A percentile compares a stretch with the other conserved stretches of the same genome.
Conservation (phyloP, 1,284 basidiomycete genomes). For the Ceratobasidium papillatum region DNA sequence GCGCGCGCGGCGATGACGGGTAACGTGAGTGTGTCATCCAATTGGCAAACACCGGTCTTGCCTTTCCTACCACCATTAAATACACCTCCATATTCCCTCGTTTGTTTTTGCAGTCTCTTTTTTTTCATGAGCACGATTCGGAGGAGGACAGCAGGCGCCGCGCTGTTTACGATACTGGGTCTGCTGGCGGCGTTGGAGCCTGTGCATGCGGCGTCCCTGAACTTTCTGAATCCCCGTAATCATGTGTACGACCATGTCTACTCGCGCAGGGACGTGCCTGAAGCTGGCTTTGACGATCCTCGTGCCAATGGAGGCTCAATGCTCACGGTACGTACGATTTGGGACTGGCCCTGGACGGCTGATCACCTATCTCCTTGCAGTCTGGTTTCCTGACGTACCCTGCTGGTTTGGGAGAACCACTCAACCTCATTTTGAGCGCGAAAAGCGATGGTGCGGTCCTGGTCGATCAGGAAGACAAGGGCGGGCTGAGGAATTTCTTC, state of each 20-base stretch:
- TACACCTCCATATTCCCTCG: not conserved
- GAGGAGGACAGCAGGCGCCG: not conserved
- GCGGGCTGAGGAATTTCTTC: slow-evolving; percentile 84
- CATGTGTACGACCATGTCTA: not conserved
- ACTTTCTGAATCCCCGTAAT: slow-evolving; percentile 12
- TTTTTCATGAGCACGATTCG: not conserved
- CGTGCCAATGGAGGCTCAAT: slow-evolving; percentile 26
- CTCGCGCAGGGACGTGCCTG: slow-evolving; percentile 1
- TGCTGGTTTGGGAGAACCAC: slow-evolving; percentile 82
- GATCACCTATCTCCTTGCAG: not conserved
- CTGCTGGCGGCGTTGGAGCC: slow-evolving; percentile 6
- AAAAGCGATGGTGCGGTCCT: slow-evolving; percentile 79
- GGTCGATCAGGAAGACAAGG: slow-evolving; percentile 65
- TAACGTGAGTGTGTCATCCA: not conserved
- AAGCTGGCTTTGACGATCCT: slow-evolving; percentile 25
- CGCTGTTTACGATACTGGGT: slow-evolving; percentile 9
- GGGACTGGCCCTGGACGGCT: not conserved
- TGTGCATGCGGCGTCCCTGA: not conserved
- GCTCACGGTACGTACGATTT: slow-evolving; percentile 17
- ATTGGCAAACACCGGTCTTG: not conserved
- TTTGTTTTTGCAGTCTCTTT: not conserved
- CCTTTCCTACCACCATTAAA: not conserved
- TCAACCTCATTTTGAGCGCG: slow-evolving; percentile 88
- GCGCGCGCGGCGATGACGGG: not conserved
- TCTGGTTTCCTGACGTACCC: slow-evolving; percentile 64